These are phyloP conservation scores for Vanrija sp. DNA, from an alignment of 1,284 basidiomycete species.

Conservation along the genomic window DNA sequence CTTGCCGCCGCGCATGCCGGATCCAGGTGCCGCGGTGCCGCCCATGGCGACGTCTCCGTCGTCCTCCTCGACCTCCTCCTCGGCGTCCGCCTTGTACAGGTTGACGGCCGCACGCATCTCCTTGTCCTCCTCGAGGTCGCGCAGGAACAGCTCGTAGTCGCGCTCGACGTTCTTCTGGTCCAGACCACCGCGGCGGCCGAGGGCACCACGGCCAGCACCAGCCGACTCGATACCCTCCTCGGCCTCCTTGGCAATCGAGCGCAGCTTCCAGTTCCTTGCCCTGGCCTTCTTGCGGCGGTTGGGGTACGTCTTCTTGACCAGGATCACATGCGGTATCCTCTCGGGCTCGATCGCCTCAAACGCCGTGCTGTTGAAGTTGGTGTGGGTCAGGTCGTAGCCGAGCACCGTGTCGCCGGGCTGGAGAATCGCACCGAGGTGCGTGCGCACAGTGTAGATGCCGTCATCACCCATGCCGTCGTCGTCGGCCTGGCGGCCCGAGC, in stretches of 20 bases:
- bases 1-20: conserved; percentile 55
- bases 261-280: conserved; percentile 79
- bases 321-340: conserved; percentile 83
- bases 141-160: conserved; percentile 94
- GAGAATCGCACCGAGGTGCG: conserved; percentile 89
- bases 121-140: conserved; percentile 93
- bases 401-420: conserved; percentile 92
- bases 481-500: conserved; percentile 46
- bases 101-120: conserved; percentile 87
- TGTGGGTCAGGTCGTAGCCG: conserved; percentile 81
- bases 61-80: conserved; percentile 38
- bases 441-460: conserved; percentile 92
- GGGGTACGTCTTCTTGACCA: conserved; percentile 95
- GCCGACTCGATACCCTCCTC: conserved; percentile 67
- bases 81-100: conserved; percentile 65
- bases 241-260: conserved; percentile 90
- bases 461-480: conserved; percentile 54
- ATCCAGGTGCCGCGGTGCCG: conserved; percentile 51
- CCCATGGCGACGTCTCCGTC: conserved; percentile 44
- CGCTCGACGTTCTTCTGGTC: conserved; percentile 92
- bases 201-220: conserved; percentile 62
- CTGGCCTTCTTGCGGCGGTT: conserved; percentile 87
- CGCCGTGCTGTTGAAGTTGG: conserved; percentile 89
- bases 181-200: conserved; percentile 82
- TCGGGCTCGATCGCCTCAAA: conserved; percentile 71